phyloP scores from a whole-genome alignment of 2,329 filamentous ascomycete genomes.

The Acephala macrosclerotiorum region DNA sequence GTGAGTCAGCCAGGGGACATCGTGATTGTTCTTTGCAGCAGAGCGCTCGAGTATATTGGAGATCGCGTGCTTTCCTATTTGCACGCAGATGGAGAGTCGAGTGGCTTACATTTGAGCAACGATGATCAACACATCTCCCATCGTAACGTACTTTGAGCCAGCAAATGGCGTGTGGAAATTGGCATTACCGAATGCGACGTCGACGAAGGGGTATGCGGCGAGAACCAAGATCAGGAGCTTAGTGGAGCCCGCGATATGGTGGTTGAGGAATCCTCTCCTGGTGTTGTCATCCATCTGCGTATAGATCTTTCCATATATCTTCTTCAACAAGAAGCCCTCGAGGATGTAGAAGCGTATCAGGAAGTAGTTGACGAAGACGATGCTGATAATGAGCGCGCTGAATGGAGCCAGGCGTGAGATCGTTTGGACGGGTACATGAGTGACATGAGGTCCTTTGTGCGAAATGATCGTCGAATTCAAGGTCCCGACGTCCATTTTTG shows the following conservation, averaged over 20 bases:
- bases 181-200: conserved; percentile 45
- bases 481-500: neutral
- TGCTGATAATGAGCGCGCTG: conserved; percentile 39
- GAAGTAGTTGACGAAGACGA: conserved; percentile 41
- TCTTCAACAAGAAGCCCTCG: conserved; percentile 48
- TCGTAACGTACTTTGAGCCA: conserved; percentile 42
- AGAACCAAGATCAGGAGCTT: conserved; percentile 50
- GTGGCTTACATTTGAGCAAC: conserved; percentile 45
- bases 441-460: conserved; percentile 34
- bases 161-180: conserved; percentile 45
- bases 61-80: neutral
- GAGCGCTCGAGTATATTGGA: too few species aligned
- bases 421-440: conserved; percentile 33
- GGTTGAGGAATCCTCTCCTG: conserved; percentile 53
- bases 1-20: conserved; percentile 1
- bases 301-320: conserved; percentile 47
- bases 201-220: conserved; percentile 51
- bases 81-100: neutral
- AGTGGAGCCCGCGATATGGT: conserved; percentile 52
- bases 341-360: conserved; percentile 46
- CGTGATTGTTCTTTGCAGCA: neutral
- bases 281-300: conserved; percentile 46
- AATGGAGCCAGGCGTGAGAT: conserved; percentile 41
- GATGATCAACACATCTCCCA: conserved; percentile 51
- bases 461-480: neutral